A percentile compares a stretch with the other conserved stretches of the same genome.
Evolutionary conservation across 1,284 basidiomycete genomes (phyloP).

Genomic region (Polyporus tsugae): DNA sequence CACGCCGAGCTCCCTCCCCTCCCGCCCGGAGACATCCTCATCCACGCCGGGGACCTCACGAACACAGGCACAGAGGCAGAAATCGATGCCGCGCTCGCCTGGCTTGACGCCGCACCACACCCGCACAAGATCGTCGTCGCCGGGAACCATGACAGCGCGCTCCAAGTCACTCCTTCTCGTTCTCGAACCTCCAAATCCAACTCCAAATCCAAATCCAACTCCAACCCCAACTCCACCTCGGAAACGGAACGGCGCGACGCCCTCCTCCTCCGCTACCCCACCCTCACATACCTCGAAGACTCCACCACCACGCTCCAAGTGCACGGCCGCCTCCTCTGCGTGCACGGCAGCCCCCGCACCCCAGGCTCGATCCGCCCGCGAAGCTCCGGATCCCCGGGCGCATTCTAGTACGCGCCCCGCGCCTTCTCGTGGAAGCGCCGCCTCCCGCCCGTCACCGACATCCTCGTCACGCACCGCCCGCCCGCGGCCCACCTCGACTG

Average conservation of each 20-base stretch:
- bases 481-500: conserved; percentile 46
- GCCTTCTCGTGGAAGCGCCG: conserved; percentile 32
- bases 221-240: neutral
- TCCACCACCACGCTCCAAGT: conserved; percentile 36
- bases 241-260: conserved; percentile 8
- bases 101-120: conserved; percentile 45
- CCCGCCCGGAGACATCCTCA: conserved; percentile 53
- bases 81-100: conserved; percentile 41
- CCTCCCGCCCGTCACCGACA: conserved; percentile 44
- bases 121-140: conserved; percentile 50
- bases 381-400: conserved; percentile 32
- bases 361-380: conserved; percentile 43
- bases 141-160: conserved; percentile 49
- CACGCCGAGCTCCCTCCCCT: conserved; percentile 42
- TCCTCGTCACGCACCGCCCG: conserved; percentile 54
- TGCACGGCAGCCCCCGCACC: conserved; percentile 49
- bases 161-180: conserved; percentile 19
- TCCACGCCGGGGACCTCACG: conserved; percentile 53
- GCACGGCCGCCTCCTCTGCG: conserved; percentile 38
- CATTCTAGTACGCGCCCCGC: conserved; percentile 48
- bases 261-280: conserved; percentile 31
- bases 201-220: neutral
- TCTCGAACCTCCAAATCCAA: neutral
- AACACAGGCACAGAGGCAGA: conserved; percentile 44
- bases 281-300: conserved; percentile 44